A percentile compares a stretch with the other conserved stretches of the same genome.
Conservation (phyloP, 78 protist genomes). For the Paratrimastix pyriformis region DNA sequence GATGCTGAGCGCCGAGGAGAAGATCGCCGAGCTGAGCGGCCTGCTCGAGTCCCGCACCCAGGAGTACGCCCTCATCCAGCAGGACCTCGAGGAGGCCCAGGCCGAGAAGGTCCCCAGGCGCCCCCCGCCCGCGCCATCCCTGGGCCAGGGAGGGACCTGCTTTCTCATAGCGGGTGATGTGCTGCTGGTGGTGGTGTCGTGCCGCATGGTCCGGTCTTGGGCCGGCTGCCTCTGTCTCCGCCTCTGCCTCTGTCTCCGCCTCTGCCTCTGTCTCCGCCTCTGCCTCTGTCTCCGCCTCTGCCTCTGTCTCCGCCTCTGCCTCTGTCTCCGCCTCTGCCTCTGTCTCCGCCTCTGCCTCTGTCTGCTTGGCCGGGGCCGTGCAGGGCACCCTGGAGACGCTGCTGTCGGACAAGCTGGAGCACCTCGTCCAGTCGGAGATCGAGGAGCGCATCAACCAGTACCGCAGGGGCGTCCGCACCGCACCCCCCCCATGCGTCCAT, state of each 20-base stretch:
- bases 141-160: not conserved
- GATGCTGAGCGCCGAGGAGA: conserved; percentile 12
- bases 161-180: not conserved
- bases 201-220: not conserved
- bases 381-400: conserved; percentile 4
- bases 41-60: not conserved
- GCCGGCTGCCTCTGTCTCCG: too few species aligned
- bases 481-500: not conserved
- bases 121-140: not conserved
- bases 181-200: not conserved
- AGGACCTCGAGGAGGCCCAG: too few species aligned
- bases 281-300: too few species aligned
- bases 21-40: conserved; percentile 2
- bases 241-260: too few species aligned
- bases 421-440: conserved; percentile 2
- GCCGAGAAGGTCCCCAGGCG: not conserved
- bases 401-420: not conserved
- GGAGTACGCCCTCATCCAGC: not conserved
- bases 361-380: not conserved
- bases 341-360: too few species aligned
- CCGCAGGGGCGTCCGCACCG: not conserved
- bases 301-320: too few species aligned
- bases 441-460: not conserved
- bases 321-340: too few species aligned
- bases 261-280: too few species aligned